Base-by-base conservation (phyloP, 306 rosid genomes). In the Cucurbita argyrosperma region DNA sequence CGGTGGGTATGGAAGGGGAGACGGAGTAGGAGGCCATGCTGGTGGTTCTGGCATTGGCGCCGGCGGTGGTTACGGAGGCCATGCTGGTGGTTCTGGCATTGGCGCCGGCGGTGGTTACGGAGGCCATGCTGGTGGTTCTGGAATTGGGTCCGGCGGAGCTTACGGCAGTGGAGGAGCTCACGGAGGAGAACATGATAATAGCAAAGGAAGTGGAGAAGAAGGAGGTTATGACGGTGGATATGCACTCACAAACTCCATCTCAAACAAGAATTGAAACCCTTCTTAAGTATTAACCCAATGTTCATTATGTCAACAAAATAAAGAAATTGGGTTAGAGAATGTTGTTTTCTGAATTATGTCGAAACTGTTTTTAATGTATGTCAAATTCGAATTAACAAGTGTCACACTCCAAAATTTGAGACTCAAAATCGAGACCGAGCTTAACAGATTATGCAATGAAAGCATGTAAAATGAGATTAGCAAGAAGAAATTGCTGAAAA, bases 201-300 rank as follows among this genome's bases (percentile, higher is more conserved):
- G 82, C 9, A 80, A 83, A 1, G 92, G 78, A 64, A 66, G 79
- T 3, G 82, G 82, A 39, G 83, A 76, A 61, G 89, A 85, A 0
- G 92, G 87, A 5, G 88, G 92, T 14, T 81, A 82, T 49, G 97
- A 89, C 49, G 90, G 90, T 69, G 72, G 72, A 43, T 87, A 89
- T 82, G 78, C 78, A 26, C 87, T 5, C 39, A 11, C 26, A 58
- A 58, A 26, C 15, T 23, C 63, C 40, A 58, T 58, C n/a, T 58
- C 63, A 11, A 58, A 58, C 0, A 1, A 4, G 4, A 58, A 30
- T 13, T 30, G 4, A 35, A 59, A 30, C 8, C 10, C 16, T 2
- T 57, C 5, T 26, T 30, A 19, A 18, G 60, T 19, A 30, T 55
- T 0, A 19, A 11, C 63, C 39, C 63, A 58, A 10, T 13, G 4